Percentiles rank a stretch among this genome's conserved stretches.
These are phyloP conservation scores for Petasospora rhodanensis DNA, from an alignment of 1,139 yeast species.

Conservation along the genomic window DNA sequence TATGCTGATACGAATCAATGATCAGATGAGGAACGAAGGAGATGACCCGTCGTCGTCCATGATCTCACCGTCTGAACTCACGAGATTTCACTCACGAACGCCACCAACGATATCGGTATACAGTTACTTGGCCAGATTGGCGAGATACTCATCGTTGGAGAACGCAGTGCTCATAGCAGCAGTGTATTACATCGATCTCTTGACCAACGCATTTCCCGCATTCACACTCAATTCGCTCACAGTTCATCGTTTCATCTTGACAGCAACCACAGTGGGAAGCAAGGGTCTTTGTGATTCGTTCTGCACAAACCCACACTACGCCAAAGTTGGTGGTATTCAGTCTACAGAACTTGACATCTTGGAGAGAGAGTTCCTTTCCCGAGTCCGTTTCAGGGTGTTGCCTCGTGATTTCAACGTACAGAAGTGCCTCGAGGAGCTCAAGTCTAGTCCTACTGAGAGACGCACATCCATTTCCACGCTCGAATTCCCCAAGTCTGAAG, in stretches of 20 bases:
- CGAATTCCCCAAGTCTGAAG: conserved; percentile 12
- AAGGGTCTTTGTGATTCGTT: conserved; percentile 93
- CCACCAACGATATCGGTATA: conserved; percentile 85
- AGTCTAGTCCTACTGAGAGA: conserved; percentile 12
- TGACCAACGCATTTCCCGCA: conserved; percentile 71
- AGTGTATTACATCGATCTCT: conserved; percentile 81
- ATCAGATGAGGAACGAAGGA: conserved; percentile 26
- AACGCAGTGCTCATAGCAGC: conserved; percentile 76
- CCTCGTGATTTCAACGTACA: conserved; percentile 44
- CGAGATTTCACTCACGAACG: conserved; percentile 88
- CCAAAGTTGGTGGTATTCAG: conserved; percentile 94
- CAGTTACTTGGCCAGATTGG: conserved; percentile 70
- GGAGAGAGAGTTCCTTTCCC: conserved; percentile 79
- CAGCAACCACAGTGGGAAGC: conserved; percentile 88
- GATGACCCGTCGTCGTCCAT: neutral
- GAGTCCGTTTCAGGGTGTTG: conserved; percentile 74
- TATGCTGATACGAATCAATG: conserved; percentile 67
- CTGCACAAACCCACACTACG: conserved; percentile 90
- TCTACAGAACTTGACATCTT: conserved; percentile 78
- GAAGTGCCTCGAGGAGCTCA: conserved; percentile 26
- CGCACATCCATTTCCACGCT: conserved; percentile 17
- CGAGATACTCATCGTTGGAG: conserved; percentile 81
- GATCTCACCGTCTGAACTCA: conserved; percentile 40
- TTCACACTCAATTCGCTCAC: conserved; percentile 88
- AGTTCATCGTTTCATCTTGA: conserved; percentile 84